These are phyloP conservation scores for Crucibulum laeve DNA, from an alignment of 768 basidiomycete species.

Conservation along the genomic window DNA sequence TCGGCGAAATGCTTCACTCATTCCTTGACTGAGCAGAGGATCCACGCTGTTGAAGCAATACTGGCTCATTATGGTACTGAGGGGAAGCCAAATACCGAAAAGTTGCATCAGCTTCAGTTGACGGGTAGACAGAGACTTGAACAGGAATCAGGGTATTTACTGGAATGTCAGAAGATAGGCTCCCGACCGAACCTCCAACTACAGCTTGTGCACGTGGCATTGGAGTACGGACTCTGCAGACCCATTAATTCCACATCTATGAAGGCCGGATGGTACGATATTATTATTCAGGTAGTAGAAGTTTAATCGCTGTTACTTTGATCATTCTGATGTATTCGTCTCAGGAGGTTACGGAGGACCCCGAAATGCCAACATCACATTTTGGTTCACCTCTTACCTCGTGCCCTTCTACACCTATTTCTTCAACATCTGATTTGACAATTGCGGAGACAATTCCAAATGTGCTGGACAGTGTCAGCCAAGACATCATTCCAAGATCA, in stretches of 20 bases:
- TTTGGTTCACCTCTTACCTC: background rate
- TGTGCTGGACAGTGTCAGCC: too few relatives aligned
- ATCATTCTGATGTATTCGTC: too few relatives aligned
- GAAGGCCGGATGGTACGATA: slow-evolving; percentile 64
- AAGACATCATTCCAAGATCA: too few relatives aligned
- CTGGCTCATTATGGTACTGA: slow-evolving; percentile 20
- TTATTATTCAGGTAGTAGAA: slow-evolving; percentile 5
- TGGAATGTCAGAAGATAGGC: slow-evolving; percentile 25
- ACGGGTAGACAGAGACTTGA: slow-evolving; percentile 14
- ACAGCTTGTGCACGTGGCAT: slow-evolving; percentile 43
- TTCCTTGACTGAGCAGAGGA: slow-evolving; percentile 20
- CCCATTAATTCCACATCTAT: slow-evolving; percentile 36
- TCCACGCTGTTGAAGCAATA: slow-evolving; percentile 38
- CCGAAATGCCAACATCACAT: too few relatives aligned
- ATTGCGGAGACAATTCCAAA: too few relatives aligned
- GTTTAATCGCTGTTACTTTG: slow-evolving; percentile 5
- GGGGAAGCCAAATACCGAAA: slow-evolving; percentile 15
- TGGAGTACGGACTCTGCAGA: slow-evolving; percentile 41
- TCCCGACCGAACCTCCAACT: slow-evolving; percentile 22
- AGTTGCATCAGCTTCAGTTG: slow-evolving; percentile 29
- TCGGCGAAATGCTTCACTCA: slow-evolving; percentile 32
- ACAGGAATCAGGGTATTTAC: slow-evolving; percentile 8
- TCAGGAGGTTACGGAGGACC: too few relatives aligned
- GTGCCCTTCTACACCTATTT: slow-evolving; percentile 1
- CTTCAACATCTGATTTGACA: too few relatives aligned